Evolutionary conservation across 2,329 filamentous ascomycete genomes (phyloP), one percentile per base, ranked within the genome.

Genomic region (Cephalotrichum gorgonifer): DNA sequence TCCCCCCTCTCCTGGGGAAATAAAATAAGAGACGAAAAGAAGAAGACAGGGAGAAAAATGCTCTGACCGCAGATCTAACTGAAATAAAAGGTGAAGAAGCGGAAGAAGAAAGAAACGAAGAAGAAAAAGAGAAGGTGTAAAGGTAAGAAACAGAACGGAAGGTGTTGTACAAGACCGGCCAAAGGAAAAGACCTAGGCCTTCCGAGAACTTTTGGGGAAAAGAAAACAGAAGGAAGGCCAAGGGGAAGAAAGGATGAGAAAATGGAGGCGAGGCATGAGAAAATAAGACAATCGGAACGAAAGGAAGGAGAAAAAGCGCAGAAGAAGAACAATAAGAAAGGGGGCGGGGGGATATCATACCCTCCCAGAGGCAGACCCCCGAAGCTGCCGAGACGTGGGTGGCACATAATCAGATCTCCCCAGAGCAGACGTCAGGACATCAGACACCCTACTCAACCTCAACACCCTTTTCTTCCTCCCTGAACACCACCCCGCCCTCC

Each of bases 401-500:
- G n/a, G n/a, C n/a, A n/a, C n/a, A n/a, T n/a, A n/a, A n/a, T n/a
- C n/a, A n/a, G n/a, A n/a, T n/a, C n/a, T n/a, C n/a, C n/a, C n/a
- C n/a, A n/a, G n/a, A n/a, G n/a, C n/a, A 33, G 30, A 33, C 12
- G 12, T 30, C 6, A 33, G 30, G 30, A 14, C 30, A 33, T 33
- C 12, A 11, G 4, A 14, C 4, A 6, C 5, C 30, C 30, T 15
- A n/a, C 17, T 22, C 62, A 27, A 80, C 71, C 58, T 76, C 76
- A 56, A 76, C 71, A 3, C 73, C 76, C 44, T 76, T 75, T 30
- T 75, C 68, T 56, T 82, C 78, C 55, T 82, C 78, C 41, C 76
- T 66, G 54, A 82, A 82, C 49, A 66, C 71, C 33, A 83, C 62
- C 2, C 78, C 79, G n/a, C n/a, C n/a, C 6, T 73, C 78, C 3